Evolutionary conservation across 495 filamentous ascomycete genomes (phyloP).

Genomic region (Geoglossum glabrum): DNA sequence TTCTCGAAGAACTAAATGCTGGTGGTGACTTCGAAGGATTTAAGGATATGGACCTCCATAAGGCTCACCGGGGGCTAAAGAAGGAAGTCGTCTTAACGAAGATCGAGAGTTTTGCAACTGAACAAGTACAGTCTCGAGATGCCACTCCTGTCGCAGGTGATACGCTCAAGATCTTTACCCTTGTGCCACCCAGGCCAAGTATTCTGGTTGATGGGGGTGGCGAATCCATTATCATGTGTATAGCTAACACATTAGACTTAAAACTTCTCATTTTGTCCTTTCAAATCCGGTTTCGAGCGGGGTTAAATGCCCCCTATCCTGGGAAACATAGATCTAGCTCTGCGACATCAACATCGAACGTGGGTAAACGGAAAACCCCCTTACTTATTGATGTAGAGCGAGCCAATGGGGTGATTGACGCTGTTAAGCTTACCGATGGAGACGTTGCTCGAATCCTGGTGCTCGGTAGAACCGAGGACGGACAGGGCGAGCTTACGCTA

Average conservation of each 20-base stretch:
- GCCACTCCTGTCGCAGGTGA: neutral
- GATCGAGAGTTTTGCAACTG: constrained; percentile 47
- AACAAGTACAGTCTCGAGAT: constrained; percentile 17
- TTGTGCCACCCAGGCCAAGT: neutral
- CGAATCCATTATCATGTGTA: neutral
- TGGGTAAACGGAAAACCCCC: neutral
- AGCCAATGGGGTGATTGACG: constrained; percentile 35
- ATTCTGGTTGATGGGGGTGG: neutral
- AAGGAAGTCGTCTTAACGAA: constrained; percentile 57
- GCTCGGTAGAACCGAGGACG: constrained; percentile 41
- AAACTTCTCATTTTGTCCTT: neutral
- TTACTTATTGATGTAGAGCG: neutral
- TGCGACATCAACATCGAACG: neutral
- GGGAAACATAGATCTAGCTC: neutral
- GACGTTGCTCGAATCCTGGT: constrained; percentile 46
- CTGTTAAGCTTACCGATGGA: constrained; percentile 52
- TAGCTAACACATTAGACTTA: neutral
- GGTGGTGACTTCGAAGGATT: constrained; percentile 45
- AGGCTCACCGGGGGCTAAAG: constrained; percentile 45
- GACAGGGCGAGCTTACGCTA: constrained; percentile 41
- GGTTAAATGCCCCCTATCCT: neutral
- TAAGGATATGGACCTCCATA: constrained; percentile 48
- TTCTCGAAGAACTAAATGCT: constrained; percentile 50
- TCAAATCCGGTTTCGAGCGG: neutral
- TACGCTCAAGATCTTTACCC: neutral